A percentile compares a stretch with the other conserved stretches of the same genome.
phyloP scores from a whole-genome alignment of 441 rosid genomes.

The Euphorbia schlechtendalii region DNA sequence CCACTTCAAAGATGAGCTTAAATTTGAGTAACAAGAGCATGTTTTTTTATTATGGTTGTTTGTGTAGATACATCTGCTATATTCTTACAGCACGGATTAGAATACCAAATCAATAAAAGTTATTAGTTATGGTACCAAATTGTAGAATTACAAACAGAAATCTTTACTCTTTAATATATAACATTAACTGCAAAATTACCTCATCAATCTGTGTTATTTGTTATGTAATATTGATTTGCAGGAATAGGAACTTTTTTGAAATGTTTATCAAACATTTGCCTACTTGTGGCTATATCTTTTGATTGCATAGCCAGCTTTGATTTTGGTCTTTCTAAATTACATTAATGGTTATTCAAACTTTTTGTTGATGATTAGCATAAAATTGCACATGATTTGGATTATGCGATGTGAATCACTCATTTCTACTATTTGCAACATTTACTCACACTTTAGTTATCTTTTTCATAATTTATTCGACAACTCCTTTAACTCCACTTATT shows the following conservation, averaged over 20 bases:
- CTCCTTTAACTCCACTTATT: constrained; percentile 4
- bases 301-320: constrained; percentile 80
- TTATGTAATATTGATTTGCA: not conserved
- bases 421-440: not conserved
- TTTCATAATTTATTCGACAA: too few relatives aligned
- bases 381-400: not conserved
- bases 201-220: too few relatives aligned
- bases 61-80: too few relatives aligned
- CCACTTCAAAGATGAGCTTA: too few relatives aligned
- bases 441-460: constrained; percentile 5
- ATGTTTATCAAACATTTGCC: constrained; percentile 12
- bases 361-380: not conserved
- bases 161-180: too few relatives aligned
- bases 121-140: constrained; percentile 1
- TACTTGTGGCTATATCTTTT: constrained; percentile 55
- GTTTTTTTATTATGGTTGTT: not conserved
- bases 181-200: not conserved
- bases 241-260: constrained; percentile 3
- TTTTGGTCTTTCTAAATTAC: not conserved
- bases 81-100: too few relatives aligned
- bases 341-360: not conserved
- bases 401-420: not conserved
- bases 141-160: not conserved
- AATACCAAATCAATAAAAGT: not conserved
- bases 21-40: not conserved